A percentile compares a stretch with the other conserved stretches of the same genome.
These are phyloP conservation scores for Russula foetens DNA, from an alignment of 768 basidiomycete genomes.

Conservation along the genomic window DNA sequence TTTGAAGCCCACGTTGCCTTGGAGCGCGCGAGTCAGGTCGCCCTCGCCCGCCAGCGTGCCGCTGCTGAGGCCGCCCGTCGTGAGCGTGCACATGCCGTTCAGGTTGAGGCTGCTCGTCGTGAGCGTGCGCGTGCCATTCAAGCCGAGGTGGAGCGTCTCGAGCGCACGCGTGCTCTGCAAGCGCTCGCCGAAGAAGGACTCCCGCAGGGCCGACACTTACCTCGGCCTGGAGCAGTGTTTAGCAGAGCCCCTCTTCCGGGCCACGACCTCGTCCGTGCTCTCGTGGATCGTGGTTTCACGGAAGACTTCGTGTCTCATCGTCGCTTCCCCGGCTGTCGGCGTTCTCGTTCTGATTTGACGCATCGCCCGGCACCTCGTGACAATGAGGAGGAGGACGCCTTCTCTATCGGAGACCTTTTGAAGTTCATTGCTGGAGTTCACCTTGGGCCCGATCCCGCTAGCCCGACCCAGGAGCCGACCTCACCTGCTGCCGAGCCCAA, in stretches of 20 bases:
- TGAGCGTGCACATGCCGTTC: background rate
- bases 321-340: background rate
- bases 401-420: background rate
- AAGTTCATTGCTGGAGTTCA: background rate
- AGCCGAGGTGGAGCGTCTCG: background rate
- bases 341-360: too few species aligned
- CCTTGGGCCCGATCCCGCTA: background rate
- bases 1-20: constrained; percentile 1
- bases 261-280: background rate
- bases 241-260: background rate
- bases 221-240: background rate
- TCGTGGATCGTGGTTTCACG: background rate
- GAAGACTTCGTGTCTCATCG: background rate
- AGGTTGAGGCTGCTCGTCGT: background rate
- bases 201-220: background rate
- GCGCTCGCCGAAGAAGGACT: background rate
- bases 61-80: background rate
- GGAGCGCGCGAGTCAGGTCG: background rate
- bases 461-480: too few species aligned
- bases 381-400: background rate
- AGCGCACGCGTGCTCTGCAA: background rate
- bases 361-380: background rate
- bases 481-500: background rate
- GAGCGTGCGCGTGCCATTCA: background rate
- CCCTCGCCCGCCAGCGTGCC: background rate